phyloP scores from a whole-genome alignment of 192 early-diverging fungal genomes.

The Backusella westeae region DNA sequence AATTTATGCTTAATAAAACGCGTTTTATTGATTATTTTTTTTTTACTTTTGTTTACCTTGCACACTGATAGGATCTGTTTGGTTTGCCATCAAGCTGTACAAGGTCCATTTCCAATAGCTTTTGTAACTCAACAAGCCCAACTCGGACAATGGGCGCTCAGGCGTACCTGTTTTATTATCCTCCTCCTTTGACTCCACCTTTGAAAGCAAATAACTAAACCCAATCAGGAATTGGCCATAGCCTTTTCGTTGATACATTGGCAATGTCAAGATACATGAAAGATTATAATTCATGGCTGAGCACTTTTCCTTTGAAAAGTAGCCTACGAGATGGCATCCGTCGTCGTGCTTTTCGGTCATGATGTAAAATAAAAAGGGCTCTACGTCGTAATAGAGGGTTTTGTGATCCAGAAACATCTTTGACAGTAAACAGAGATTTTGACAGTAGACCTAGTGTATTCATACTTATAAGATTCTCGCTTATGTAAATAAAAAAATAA shows the following conservation, averaged over 20 bases:
- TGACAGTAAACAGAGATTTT: slow-evolving; percentile 93
- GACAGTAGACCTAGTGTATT: slow-evolving; percentile 77
- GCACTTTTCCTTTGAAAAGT: slow-evolving; percentile 86
- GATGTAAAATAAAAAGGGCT: slow-evolving; percentile 98
- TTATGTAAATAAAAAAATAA: neutral
- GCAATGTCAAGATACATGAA: slow-evolving; percentile 89
- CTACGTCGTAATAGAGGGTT: slow-evolving; percentile 96
- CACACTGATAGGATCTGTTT: slow-evolving; percentile 48
- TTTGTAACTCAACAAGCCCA: slow-evolving; percentile 82
- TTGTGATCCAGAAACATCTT: slow-evolving; percentile 98
- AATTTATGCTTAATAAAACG: too few relatives aligned
- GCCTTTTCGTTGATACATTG: slow-evolving; percentile 82
- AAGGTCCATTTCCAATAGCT: slow-evolving; percentile 84
- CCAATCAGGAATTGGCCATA: slow-evolving; percentile 92
- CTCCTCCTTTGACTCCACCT: slow-evolving; percentile 28
- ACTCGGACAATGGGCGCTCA: slow-evolving; percentile 87
- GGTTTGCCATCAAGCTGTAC: slow-evolving; percentile 63
- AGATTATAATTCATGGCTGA: slow-evolving; percentile 83
- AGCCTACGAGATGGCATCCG: slow-evolving; percentile 94
- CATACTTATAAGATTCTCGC: too few relatives aligned
- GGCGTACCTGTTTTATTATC: slow-evolving; percentile 83
- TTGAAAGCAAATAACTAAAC: slow-evolving; percentile 75
- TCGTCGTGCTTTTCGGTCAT: slow-evolving; percentile 77
- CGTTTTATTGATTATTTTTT: slow-evolving; percentile 16
- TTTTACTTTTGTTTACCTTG: slow-evolving; percentile 20